A percentile compares a stretch with the other conserved stretches of the same genome.
These are phyloP conservation scores for Boletus calvinii DNA, from an alignment of 1,284 basidiomycete genomes.

Conservation along the genomic window DNA sequence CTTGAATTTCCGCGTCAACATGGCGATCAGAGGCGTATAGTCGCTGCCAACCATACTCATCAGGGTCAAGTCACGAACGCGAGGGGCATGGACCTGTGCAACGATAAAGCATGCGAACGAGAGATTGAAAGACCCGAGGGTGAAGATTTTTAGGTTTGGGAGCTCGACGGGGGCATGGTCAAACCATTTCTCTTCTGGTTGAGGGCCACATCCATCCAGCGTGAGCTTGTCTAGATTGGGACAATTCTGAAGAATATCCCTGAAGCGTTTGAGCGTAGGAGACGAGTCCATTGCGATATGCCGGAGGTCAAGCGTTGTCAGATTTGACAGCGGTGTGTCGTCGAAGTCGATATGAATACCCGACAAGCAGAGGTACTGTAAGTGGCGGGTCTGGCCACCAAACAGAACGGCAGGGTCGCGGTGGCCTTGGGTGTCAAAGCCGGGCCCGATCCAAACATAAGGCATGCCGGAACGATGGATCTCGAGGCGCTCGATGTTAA, in stretches of 20 bases:
- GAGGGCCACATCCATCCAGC: slow-evolving; percentile 59
- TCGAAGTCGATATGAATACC: slow-evolving; percentile 59
- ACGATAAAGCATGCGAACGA: slow-evolving; percentile 46
- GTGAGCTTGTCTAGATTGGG: slow-evolving; percentile 51
- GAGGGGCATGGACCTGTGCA: slow-evolving; percentile 49
- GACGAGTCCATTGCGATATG: slow-evolving; percentile 49
- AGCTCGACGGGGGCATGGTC: slow-evolving; percentile 42
- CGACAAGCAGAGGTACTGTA: slow-evolving; percentile 51
- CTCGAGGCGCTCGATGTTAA: slow-evolving; percentile 54
- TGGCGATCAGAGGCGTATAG: slow-evolving; percentile 45
- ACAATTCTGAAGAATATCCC: slow-evolving; percentile 48
- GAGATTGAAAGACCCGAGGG: slow-evolving; percentile 52
- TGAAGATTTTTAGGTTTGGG: slow-evolving; percentile 46
- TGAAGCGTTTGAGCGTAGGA: slow-evolving; percentile 49
- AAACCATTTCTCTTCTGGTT: slow-evolving; percentile 24
- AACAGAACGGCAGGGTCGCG: slow-evolving; percentile 42
- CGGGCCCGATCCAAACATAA: slow-evolving; percentile 44
- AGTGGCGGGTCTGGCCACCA: slow-evolving; percentile 43
- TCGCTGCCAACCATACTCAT: slow-evolving; percentile 50
- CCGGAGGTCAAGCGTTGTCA: slow-evolving; percentile 60
- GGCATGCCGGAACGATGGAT: slow-evolving; percentile 52
- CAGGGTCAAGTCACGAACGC: slow-evolving; percentile 52
- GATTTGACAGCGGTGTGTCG: slow-evolving; percentile 44
- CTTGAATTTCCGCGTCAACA: slow-evolving; percentile 46
- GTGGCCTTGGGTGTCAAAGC: slow-evolving; percentile 35